These are phyloP conservation scores for Pezicula carpinea DNA, from an alignment of 2,329 filamentous ascomycete species.

Conservation along the genomic window DNA sequence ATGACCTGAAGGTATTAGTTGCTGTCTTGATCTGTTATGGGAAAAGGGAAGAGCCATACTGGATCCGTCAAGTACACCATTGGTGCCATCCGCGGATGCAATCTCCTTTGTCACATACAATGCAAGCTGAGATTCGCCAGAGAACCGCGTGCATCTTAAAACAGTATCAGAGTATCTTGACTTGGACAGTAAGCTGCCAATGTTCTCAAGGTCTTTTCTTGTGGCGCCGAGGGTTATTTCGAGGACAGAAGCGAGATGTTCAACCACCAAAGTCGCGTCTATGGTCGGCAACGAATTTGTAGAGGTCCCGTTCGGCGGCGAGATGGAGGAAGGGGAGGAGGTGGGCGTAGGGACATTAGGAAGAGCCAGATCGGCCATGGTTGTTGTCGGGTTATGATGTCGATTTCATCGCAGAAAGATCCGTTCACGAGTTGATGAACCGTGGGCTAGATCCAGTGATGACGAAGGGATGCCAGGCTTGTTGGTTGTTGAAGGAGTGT, in stretches of 20 bases:
- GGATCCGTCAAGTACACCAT: slow-evolving; percentile 26
- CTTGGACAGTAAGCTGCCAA: slow-evolving; percentile 78
- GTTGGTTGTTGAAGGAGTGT: slow-evolving; percentile 12
- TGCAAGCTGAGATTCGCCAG: slow-evolving; percentile 78
- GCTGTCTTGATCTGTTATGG: slow-evolving; percentile 23
- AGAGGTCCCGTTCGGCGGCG: slow-evolving; percentile 21
- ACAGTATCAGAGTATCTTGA: slow-evolving; percentile 72
- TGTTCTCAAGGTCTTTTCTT: slow-evolving; percentile 71
- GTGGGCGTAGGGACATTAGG: slow-evolving; percentile 5
- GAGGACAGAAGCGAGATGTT: slow-evolving; percentile 67
- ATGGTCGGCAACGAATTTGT: slow-evolving; percentile 45
- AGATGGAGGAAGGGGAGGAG: slow-evolving; percentile 22
- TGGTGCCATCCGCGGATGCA: slow-evolving; percentile 32
- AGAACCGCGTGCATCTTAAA: slow-evolving; percentile 83
- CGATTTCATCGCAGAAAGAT: slow-evolving; percentile 19
- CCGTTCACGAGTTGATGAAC: slow-evolving; percentile 9
- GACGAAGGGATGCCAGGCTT: slow-evolving; percentile 12
- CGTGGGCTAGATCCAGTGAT: slow-evolving; percentile 12
- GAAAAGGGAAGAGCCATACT: slow-evolving; percentile 29
- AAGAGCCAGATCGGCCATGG: slow-evolving; percentile 26
- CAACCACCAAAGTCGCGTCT: slow-evolving; percentile 65
- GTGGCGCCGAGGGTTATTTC: slow-evolving; percentile 71
- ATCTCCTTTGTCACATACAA: slow-evolving; percentile 89
- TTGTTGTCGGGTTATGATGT: slow-evolving; percentile 12
- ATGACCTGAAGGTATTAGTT: slow-evolving; percentile 33